Conservation (phyloP, 2,329 filamentous ascomycete species). For the Calonectria leucothoes region DNA sequence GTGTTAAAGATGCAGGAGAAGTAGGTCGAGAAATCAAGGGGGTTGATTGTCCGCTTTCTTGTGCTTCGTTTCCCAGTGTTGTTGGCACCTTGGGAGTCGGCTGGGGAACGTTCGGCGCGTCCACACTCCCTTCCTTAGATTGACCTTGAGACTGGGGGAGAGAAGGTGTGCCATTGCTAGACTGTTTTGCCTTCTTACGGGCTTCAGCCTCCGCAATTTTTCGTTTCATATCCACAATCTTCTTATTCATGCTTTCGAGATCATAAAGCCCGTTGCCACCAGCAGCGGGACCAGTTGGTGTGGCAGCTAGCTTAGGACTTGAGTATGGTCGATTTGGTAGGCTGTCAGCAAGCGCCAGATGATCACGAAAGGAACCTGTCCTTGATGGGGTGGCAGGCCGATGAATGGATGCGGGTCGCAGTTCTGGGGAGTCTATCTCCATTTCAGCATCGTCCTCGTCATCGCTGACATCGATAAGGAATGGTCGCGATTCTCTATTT, state of each 20-base stretch:
- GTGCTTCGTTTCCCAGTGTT: not conserved
- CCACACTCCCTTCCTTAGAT: conserved; percentile 42
- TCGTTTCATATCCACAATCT: conserved; percentile 71
- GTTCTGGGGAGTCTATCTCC: conserved; percentile 70
- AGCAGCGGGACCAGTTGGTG: conserved; percentile 50
- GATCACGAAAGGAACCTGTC: conserved; percentile 55
- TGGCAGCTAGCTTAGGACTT: conserved; percentile 54
- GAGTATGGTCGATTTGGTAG: conserved; percentile 51
- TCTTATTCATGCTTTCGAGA: conserved; percentile 63
- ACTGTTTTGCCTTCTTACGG: conserved; percentile 58
- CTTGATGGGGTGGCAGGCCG: conserved; percentile 45
- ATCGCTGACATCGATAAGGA: conserved; percentile 90
- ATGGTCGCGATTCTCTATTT: conserved; percentile 66
- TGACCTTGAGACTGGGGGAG: conserved; percentile 38
- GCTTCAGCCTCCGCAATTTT: conserved; percentile 70
- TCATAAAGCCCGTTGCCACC: conserved; percentile 52
- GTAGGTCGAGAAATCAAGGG: conserved; percentile 17
- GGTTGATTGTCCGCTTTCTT: conserved; percentile 14
- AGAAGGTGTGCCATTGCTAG: conserved; percentile 46
- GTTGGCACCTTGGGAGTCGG: conserved; percentile 3
- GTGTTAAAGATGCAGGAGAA: conserved; percentile 9
- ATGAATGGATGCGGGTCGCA: conserved; percentile 51
- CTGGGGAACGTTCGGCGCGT: conserved; percentile 14
- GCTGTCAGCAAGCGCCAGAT: conserved; percentile 57
- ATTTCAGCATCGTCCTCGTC: conserved; percentile 74